Conservation (phyloP, 768 basidiomycete species). For the Hypsizygus marmoreus region DNA sequence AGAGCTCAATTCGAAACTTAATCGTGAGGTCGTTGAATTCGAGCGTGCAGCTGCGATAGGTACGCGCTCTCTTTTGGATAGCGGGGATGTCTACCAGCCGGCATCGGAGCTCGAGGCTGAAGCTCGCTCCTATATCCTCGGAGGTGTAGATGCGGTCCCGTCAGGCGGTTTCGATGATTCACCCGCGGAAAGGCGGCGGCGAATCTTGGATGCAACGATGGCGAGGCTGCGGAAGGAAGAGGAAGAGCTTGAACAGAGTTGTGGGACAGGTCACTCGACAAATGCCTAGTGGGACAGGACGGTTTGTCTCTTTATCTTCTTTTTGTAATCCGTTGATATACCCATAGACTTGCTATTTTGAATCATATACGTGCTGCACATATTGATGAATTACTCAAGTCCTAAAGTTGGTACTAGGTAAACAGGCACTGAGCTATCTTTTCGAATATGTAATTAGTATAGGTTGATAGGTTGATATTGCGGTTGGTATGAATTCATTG, state of each 20-base stretch:
- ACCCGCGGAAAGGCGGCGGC: constrained; percentile 55
- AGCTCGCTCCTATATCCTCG: constrained; percentile 48
- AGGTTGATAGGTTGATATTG: no score
- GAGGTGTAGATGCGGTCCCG: constrained; percentile 37
- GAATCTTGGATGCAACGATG: constrained; percentile 62
- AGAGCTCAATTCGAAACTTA: constrained; percentile 70
- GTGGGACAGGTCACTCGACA: constrained; percentile 72
- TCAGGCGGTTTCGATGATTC: constrained; percentile 38
- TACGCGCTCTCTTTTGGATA: constrained; percentile 52
- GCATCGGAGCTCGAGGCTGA: constrained; percentile 59
- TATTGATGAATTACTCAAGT: no score
- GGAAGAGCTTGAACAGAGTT: constrained; percentile 70
- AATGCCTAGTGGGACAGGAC: no score
- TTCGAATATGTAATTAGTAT: no score
- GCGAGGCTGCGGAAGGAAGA: constrained; percentile 63
- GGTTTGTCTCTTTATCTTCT: no score
- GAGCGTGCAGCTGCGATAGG: constrained; percentile 55
- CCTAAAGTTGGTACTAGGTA: no score
- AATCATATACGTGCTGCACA: no score
- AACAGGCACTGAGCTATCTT: no score
- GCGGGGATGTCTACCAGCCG: constrained; percentile 51
- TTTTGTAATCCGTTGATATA: no score
- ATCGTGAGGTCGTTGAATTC: constrained; percentile 70
- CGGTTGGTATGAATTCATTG: no score
- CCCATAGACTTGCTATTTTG: no score